These are phyloP conservation scores for Crataegus laevigata DNA, from an alignment of 306 rosid genomes.

Conservation along the genomic window DNA sequence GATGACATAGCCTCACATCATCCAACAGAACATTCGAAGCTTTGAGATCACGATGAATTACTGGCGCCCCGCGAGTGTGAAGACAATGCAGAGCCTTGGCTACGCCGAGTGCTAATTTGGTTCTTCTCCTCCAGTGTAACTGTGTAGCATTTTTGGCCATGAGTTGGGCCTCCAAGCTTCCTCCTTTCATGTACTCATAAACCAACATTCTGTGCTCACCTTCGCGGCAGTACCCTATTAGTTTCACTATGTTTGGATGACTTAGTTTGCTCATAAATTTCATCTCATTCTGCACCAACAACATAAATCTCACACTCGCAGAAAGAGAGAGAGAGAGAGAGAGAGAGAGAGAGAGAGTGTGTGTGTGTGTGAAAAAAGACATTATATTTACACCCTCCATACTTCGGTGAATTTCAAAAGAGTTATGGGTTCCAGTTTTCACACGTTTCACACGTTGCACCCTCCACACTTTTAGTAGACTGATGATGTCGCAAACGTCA, in stretches of 20 bases:
- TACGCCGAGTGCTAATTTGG: slow-evolving; percentile 38
- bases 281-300: slow-evolving; percentile 41
- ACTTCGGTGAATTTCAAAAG: too few relatives aligned
- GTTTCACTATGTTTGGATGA: slow-evolving; percentile 53
- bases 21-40: slow-evolving; percentile 46
- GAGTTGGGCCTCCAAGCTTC: slow-evolving; percentile 49
- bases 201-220: slow-evolving; percentile 45
- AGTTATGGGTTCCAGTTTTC: too few relatives aligned
- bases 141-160: slow-evolving; percentile 16
- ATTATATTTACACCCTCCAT: too few relatives aligned
- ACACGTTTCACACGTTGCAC: too few relatives aligned
- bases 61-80: slow-evolving; percentile 32
- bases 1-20: slow-evolving; percentile 28
- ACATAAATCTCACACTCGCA: not conserved
- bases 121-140: slow-evolving; percentile 40
- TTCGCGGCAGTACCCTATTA: slow-evolving; percentile 47
- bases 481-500: not conserved
- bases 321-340: not conserved
- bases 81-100: slow-evolving; percentile 46
- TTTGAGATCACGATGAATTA: slow-evolving; percentile 50
- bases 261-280: slow-evolving; percentile 27
- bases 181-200: slow-evolving; percentile 46
- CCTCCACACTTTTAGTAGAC: too few relatives aligned
- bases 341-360: not conserved
- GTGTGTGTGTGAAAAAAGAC: not conserved